Evolutionary conservation across 495 filamentous ascomycete genomes (phyloP), one percentile per base, ranked within the genome.

Genomic region (Lichina pygmaea): DNA sequence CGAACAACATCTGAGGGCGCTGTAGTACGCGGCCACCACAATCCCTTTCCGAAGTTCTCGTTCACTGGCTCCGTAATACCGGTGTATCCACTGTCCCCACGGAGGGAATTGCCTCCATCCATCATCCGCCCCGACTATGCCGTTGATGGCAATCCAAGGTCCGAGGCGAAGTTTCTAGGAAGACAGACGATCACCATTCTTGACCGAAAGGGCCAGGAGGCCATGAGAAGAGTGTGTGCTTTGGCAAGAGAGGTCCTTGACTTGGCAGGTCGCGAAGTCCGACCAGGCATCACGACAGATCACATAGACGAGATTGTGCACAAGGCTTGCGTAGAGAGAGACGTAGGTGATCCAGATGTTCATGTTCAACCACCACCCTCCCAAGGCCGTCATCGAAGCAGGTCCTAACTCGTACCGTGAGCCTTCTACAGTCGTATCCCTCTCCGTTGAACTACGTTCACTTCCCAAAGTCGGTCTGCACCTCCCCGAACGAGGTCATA

Each of bases 391-490:
- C n/a, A 5, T 4, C 4, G 24, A 24, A 24, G 24, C 2, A 24
- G 4, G 24, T 24, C 24, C 24, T 42, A 9, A 12, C 32, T 46
- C 16, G 37, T 9, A 24, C 41, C 10, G 13, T 2, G 7, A 12
- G 6, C 16, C 37, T n/a, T 24, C 2, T 5, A 5, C 44, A 95
- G 89, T 80, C 85, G 10, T 99, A 99, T 54, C 89, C 89, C 0
- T 99, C 89, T 0, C 83, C 86, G 2, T 62, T 99, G 8, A 99
- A 99, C 64, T 99, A 99, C 59, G 74, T 76, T 66, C 66, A 83
- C 58, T 99, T 94, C 65, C 89, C 89, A 46, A 99, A 99, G 66
- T 99, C 89, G 2, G 76, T 94, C 41, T 99, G 89, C 60, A 95
- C 85, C 1, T 93, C 85, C 2, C 56, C 79, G 48, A 99, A 99